Evolutionary conservation across 257 asterid genomes (phyloP), one percentile per base, ranked within the genome.

Genomic region (Jacaranda mimosifolia): DNA sequence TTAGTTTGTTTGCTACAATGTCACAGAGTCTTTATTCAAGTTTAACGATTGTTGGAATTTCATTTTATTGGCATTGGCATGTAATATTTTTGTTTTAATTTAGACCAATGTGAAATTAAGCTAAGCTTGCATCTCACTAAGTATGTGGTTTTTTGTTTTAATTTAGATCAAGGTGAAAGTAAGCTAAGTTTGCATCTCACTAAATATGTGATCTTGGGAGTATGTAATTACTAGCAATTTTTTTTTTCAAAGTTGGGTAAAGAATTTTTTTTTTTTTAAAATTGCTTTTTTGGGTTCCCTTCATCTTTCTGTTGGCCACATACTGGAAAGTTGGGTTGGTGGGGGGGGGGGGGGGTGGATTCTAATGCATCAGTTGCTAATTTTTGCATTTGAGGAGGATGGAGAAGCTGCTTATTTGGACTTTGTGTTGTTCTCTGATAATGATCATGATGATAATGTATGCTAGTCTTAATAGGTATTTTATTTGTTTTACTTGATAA

Each of bases 301-400:
- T 10, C 68, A 66, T 62, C 19, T n/a, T 32, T n/a, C 60, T 57
- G 18, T 60, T 57, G 32, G 9, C 18, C 68, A 4, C 14, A 60
- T 15, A 17, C 35, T 49, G 46, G 26, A n/a, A 19, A 1, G 17
- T 46, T 40, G 60, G 10, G 43, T 69, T 56, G 68, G 45, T 53
- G n/a, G n/a, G n/a, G n/a, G n/a, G n/a, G n/a, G n/a, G n/a, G n/a
- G n/a, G n/a, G n/a, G n/a, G n/a, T n/a, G n/a, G n/a, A 42, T 49
- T 66, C 26, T 38, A 26, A 18, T n/a, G n/a, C 5, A 13, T 14
- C 10, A 51, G 43, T 36, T 35, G 60, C 38, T 70, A 52, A 53
- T 60, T 38, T 26, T 70, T 42, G 55, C 49, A 45, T 67, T 74
- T 39, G 45, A 18, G 53, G 17, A 63, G 48, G 73, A 63, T 36